phyloP scores from a whole-genome alignment of 2,329 filamentous ascomycete genomes.

The Diaporthe nobilis region DNA sequence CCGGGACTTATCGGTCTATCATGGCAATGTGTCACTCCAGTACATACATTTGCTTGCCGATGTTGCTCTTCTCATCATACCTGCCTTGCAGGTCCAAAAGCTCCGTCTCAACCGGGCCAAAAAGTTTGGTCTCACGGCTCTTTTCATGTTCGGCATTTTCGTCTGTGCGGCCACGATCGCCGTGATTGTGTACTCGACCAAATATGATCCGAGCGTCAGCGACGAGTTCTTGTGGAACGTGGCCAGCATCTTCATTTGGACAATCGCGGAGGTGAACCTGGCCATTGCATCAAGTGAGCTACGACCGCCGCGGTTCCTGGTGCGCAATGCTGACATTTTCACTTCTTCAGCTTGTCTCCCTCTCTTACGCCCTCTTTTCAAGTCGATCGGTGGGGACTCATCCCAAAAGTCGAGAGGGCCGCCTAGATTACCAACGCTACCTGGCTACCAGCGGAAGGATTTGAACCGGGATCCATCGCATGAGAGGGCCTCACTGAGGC shows the following conservation, averaged over 20 bases:
- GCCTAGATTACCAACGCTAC: background rate
- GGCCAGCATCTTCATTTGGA: conserved; percentile 19
- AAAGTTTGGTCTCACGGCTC: conserved; percentile 1
- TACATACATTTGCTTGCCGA: conserved; percentile 8
- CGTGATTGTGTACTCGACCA: conserved; percentile 12
- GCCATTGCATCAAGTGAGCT: conserved; percentile 25
- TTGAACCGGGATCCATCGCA: background rate
- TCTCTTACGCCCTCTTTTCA: conserved; percentile 23
- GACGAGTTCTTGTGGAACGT: background rate
- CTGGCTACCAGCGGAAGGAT: background rate
- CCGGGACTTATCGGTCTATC: background rate
- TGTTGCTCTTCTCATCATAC: conserved; percentile 19
- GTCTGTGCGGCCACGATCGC: conserved; percentile 14
- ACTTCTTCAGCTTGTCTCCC: background rate
- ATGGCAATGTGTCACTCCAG: conserved; percentile 7
- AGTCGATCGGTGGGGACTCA: background rate
- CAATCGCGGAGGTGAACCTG: conserved; percentile 1
- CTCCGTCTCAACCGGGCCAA: background rate
- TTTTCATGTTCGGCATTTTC: conserved; percentile 11
- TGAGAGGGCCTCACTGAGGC: background rate
- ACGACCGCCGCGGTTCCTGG: too few relatives aligned
- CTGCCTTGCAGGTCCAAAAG: conserved; percentile 21
- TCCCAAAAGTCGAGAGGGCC: conserved; percentile 14
- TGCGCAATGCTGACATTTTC: background rate
- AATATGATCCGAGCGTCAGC: background rate